Percentiles rank a stretch among this genome's conserved stretches.
These are phyloP conservation scores for Cetradonia linearis DNA, from an alignment of 495 filamentous ascomycete species.

Conservation along the genomic window DNA sequence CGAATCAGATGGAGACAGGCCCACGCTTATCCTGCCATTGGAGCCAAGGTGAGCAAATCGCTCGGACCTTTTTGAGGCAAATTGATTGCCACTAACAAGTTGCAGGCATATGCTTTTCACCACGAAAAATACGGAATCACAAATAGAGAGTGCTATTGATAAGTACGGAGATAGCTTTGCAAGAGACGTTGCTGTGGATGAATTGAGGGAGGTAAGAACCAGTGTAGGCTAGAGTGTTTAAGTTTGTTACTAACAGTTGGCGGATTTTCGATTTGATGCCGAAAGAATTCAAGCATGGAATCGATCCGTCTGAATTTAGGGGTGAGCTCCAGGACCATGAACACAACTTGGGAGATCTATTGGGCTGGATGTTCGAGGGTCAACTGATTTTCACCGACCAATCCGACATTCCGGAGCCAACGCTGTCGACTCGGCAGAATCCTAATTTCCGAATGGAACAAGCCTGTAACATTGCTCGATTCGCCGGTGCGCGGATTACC, in stretches of 20 bases:
- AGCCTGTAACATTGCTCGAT: constrained; percentile 43
- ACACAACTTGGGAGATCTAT: constrained; percentile 39
- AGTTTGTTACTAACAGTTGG: constrained; percentile 10
- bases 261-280: constrained; percentile 41
- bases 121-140: constrained; percentile 35
- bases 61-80: constrained; percentile 21
- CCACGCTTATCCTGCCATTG: constrained; percentile 52
- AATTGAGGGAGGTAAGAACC: constrained; percentile 45
- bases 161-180: constrained; percentile 75
- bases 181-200: constrained; percentile 54
- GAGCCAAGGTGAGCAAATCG: constrained; percentile 50
- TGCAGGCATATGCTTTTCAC: constrained; percentile 46
- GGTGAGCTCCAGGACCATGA: constrained; percentile 48
- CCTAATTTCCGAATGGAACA: constrained; percentile 13
- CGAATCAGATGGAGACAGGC: constrained; percentile 48
- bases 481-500: constrained; percentile 50
- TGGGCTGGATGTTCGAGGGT: constrained; percentile 59
- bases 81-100: constrained; percentile 11
- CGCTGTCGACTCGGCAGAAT: background rate
- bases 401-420: background rate
- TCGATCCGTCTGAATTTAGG: constrained; percentile 32
- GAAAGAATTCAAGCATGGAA: constrained; percentile 26
- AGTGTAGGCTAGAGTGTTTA: background rate
- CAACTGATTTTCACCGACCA: constrained; percentile 46
- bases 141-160: constrained; percentile 51